Evolutionary conservation across 192 early-diverging fungal genomes (phyloP), one percentile per base, ranked within the genome.

Genomic region (Gonapodya prolifera): DNA sequence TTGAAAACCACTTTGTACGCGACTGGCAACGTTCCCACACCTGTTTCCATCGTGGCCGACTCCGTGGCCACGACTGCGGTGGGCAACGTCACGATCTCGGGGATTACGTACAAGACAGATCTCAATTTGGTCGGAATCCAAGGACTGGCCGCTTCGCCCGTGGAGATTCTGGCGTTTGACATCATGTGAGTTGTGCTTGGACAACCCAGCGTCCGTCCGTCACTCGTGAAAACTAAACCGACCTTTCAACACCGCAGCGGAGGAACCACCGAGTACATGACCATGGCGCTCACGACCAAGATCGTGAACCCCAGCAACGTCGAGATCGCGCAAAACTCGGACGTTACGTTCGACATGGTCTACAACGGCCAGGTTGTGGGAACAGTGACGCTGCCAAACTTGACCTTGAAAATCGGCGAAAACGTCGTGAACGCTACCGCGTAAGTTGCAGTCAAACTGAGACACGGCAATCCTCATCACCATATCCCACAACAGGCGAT

Each of bases 1-100:
- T 81, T 88, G 77, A 80, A 84, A 30, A 90, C 89, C 74, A 83
- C 82, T 33, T 77, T 91, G 70, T 87, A 86, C 13, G 75, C 84
- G n/a, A 79, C 82, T 29, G 28, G 80, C 1, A 61, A 45, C 17
- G 80, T 87, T 32, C 76, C 75, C 69, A 84, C 90, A 69, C 79
- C 75, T 61, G 83, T 90, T 69, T 34, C 76, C 45, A 89, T 88
- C 70, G 79, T 75, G 34, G 89, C 86, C 23, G 80, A 79, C 70
- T 86, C 85, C 35, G 82, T 83, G 30, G 86, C 87, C 32, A 31
- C 70, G 28, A 91, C 89, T 34, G 82, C 90, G 28, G 81, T 89
- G 69, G 45, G 45, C 45, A 61, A 81, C 70, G 81, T 91, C 30
- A 76, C 69, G 1, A 82, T 90, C 35, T 73, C 80, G 45, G 86